Evolutionary conservation across 192 early-diverging fungal genomes (phyloP).

Genomic region (Coemansia sp.): DNA sequence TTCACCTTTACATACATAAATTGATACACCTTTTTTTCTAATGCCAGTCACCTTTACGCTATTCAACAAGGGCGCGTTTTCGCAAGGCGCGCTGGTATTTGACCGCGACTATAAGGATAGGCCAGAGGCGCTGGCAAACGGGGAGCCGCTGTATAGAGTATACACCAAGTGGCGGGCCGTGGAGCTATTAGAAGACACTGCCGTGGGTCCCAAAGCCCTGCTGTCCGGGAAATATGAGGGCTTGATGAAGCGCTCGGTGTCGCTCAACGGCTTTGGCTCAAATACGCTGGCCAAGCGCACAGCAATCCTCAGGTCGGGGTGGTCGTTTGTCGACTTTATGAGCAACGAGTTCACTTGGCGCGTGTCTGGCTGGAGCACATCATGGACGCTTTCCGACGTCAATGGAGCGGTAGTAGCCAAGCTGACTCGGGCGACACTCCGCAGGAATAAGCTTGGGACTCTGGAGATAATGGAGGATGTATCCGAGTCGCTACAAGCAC

Average conservation of each 20-base stretch:
- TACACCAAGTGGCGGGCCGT: background rate
- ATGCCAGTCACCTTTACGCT: background rate
- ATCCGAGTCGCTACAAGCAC: slow-evolving; percentile 8
- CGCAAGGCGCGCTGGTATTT: slow-evolving; percentile 1
- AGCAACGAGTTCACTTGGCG: slow-evolving; percentile 19
- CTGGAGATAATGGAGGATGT: slow-evolving; percentile 7
- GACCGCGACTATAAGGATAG: background rate
- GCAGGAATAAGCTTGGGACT: background rate
- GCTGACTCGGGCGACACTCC: background rate
- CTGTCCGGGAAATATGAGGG: slow-evolving; percentile 5
- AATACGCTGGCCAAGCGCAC: slow-evolving; percentile 6
- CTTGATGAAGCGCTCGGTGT: background rate
- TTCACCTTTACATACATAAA: background rate
- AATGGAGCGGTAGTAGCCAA: slow-evolving; percentile 9
- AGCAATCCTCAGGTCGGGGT: background rate
- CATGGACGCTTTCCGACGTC: slow-evolving; percentile 10
- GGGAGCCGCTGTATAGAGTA: background rate
- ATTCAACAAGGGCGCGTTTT: slow-evolving; percentile 1
- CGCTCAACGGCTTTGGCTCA: slow-evolving; percentile 5
- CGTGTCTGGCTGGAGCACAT: background rate
- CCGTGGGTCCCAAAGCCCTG: background rate
- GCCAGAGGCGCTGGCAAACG: background rate
- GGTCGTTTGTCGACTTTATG: slow-evolving; percentile 27
- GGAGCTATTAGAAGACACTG: background rate
- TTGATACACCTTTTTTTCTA: background rate